Evolutionary conservation across 257 asterid species (phyloP), one percentile per base, ranked within the genome.

Genomic region (Solanum neorickii): DNA sequence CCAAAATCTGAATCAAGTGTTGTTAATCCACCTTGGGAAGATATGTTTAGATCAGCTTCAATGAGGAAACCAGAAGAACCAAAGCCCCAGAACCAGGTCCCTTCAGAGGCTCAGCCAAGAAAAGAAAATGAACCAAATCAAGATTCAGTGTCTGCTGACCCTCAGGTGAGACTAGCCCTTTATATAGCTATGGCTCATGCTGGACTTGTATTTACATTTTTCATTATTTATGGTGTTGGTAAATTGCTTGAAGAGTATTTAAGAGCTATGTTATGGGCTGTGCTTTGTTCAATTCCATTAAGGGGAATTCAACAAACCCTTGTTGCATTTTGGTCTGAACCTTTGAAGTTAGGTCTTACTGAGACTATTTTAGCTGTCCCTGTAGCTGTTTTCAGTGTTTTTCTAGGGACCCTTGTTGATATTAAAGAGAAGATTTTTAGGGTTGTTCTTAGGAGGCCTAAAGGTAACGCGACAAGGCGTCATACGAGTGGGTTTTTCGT

Each of bases 111-210:
- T 23, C 20, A 89, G 41, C 9, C 89, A 31, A 5, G 23, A 47
- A 88, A 86, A 8, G 90, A 85, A 12, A 69, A 39, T 31, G 73
- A 42, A 41, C n/a, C 85, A 47, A n/a, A 80, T 80, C 68, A 49
- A 59, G 88, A 41, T 37, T 88, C 96, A 75, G 87, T 92, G 82
- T 92, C 94, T 77, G 72, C 77, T 66, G 99, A 97, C 39, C 97
- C 98, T 21, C 99, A 97, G 99, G 98, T 96, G 83, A 94, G 99
- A 87, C 94, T 97, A 42, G 98, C 99, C 56, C 92, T 97, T 84
- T 97, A 93, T 93, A 97, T 96, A 91, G 93, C 99, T 90, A 95
- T 97, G 99, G 99, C 99, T 25, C 99, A 97, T 88, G 98, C 96
- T 20, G 98, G 98, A 7, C 89, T 97, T 23, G 98, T 95, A 33